Percentiles rank a stretch among this genome's conserved stretches.
Evolutionary conservation across 331 rosid species (phyloP).

Genomic region (Acacia concinna): DNA sequence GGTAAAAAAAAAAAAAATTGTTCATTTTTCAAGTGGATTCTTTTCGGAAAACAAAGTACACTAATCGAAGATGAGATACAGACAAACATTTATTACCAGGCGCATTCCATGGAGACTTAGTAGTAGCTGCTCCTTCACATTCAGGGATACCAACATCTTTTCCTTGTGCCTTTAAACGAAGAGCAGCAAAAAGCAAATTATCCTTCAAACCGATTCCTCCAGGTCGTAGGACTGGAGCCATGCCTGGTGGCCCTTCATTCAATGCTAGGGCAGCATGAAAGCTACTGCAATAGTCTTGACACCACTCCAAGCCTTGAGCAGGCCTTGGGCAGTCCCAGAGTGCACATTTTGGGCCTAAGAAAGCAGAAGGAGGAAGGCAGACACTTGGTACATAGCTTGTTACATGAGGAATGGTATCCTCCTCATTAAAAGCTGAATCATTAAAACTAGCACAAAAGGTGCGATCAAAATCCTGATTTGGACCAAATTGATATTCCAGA

Average conservation of each 20-base stretch:
- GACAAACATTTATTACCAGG: constrained; percentile 51
- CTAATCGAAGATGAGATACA: constrained; percentile 1
- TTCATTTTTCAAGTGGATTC: not conserved
- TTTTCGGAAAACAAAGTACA: not conserved
- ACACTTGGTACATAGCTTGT: constrained; percentile 62
- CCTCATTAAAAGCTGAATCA: constrained; percentile 40
- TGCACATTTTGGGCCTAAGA: constrained; percentile 79
- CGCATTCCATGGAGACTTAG: constrained; percentile 87
- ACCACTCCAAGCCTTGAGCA: constrained; percentile 72
- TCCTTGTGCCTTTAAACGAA: constrained; percentile 62
- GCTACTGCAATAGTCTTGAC: constrained; percentile 58
- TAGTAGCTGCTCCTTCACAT: constrained; percentile 80
- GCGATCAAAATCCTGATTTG: constrained; percentile 51
- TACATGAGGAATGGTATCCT: constrained; percentile 42
- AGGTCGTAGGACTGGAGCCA: constrained; percentile 75
- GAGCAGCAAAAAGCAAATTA: constrained; percentile 66
- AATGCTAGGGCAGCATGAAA: constrained; percentile 64
- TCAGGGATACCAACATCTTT: constrained; percentile 81
- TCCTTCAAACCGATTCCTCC: constrained; percentile 80
- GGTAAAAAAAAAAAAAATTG: not conserved
- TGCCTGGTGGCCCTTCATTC: constrained; percentile 78
- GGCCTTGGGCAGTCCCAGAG: constrained; percentile 92
- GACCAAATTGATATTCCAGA: constrained; percentile 56
- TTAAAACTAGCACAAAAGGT: constrained; percentile 42
- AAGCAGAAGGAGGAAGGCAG: constrained; percentile 77